These are phyloP conservation scores for Suhomyces faveliae DNA, from an alignment of 805 yeast genomes.

Conservation along the genomic window DNA sequence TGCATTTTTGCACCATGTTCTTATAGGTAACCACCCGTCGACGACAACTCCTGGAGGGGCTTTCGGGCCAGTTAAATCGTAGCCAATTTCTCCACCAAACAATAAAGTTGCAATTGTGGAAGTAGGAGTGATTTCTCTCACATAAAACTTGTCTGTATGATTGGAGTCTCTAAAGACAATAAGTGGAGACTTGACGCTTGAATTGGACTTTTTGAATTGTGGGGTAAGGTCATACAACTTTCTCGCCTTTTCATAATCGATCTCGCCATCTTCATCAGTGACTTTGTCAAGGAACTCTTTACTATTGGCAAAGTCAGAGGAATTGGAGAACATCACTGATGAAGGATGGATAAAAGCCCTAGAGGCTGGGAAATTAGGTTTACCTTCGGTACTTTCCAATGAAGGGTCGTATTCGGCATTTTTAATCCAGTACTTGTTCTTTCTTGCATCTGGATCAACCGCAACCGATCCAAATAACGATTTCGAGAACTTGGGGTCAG, in stretches of 20 bases:
- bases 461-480: conserved; percentile 79
- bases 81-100: conserved; percentile 73
- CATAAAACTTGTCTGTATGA: conserved; percentile 63
- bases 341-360: conserved; percentile 88
- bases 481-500: conserved; percentile 72
- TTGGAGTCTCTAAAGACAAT: conserved; percentile 60
- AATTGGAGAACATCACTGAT: conserved; percentile 60
- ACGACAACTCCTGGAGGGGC: conserved; percentile 78
- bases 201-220: conserved; percentile 24
- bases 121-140: conserved; percentile 79
- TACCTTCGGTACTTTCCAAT: conserved; percentile 9
- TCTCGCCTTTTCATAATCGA: conserved; percentile 30
- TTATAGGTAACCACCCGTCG: conserved; percentile 85
- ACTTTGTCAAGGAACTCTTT: conserved; percentile 12
- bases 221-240: conserved; percentile 45
- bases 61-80: conserved; percentile 47
- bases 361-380: conserved; percentile 47
- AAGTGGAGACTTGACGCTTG: conserved; percentile 52
- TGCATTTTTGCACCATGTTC: conserved; percentile 94
- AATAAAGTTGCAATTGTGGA: conserved; percentile 68
- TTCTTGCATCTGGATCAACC: conserved; percentile 77
- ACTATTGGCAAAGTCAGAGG: conserved; percentile 15
- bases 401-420: conserved; percentile 48
- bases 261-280: conserved; percentile 41
- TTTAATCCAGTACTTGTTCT: conserved; percentile 70